Evolutionary conservation across 257 asterid species (phyloP).

Genomic region (Solanum chmielewskii): DNA sequence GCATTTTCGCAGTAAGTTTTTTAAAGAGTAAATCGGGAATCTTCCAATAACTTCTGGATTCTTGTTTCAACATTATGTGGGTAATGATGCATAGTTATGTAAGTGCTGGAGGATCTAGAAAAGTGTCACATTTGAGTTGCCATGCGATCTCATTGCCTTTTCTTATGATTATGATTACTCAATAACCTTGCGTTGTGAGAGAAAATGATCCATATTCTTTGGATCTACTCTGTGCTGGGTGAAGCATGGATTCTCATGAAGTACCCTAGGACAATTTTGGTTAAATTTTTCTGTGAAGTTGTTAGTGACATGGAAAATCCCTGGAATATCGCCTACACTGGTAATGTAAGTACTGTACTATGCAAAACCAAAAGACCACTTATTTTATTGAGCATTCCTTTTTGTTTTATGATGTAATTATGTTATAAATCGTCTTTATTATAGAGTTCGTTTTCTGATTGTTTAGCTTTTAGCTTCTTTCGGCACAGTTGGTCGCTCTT

Average conservation of each 20-base stretch:
- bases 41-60: neutral
- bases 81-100: neutral
- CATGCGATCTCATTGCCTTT: neutral
- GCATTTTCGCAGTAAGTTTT: conserved; percentile 47
- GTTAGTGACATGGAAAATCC: neutral
- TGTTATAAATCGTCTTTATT: neutral
- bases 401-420: neutral
- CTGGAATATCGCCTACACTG: neutral
- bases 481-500: neutral
- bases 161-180: neutral
- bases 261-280: neutral
- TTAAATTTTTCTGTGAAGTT: neutral
- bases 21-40: neutral
- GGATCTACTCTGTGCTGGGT: neutral
- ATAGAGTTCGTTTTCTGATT: neutral
- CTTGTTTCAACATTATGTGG: neutral
- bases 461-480: neutral
- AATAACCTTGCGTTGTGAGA: neutral
- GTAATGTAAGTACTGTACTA: neutral
- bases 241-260: neutral
- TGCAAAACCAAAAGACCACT: neutral
- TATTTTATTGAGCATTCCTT: neutral
- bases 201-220: neutral
- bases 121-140: neutral
- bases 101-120: neutral